Base-by-base conservation (phyloP, 2,329 filamentous ascomycete genomes). In the Colletotrichum tamarilloi region DNA sequence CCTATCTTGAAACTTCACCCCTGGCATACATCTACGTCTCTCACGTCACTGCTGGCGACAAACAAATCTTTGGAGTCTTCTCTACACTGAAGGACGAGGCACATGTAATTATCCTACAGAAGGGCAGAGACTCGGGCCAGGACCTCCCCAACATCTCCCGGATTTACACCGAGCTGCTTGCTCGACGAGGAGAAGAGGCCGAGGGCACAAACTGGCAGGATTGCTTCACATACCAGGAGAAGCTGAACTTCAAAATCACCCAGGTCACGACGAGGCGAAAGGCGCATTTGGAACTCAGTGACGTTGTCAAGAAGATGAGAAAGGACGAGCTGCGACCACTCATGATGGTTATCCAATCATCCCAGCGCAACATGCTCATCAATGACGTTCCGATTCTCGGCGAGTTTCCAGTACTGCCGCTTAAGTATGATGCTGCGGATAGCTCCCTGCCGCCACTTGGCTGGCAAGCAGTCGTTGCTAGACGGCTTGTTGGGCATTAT, bases 11-110 rank as follows among this genome's bases (percentile, higher is more conserved):
- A 22, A 88, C 92, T 2, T 91, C 92, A 0, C 87, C 91, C 1
- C 87, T 98, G 80, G 92, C 92, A 24, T 99, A 97, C 80, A 88
- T 98, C 67, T 98, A 97, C 79, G 86, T 99, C 32, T 98, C 98
- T 70, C 97, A 99, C 82, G 93, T 99, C 79, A 92, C 93, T 57
- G 92, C 95, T 14, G 95, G 95, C 3, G 96, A 99, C 71, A 90
- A 95, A 46, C 95, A 99, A 79, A 92, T 99, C 64, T 98, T 98
- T 81, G 95, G 95, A 1, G 82, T 99, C 5, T 98, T 99, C 82
- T 98, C 96, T 0, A 96, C 95, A 0, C 90, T 91, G 0, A 92
- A 90, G 75, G 89, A 92, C 14, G 92, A 97, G 77, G 97, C 95
- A 0, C 91, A 98, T 78, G 90, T 99, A 63, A 88, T 98, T 63